Conservation (phyloP, 495 filamentous ascomycete genomes). For the Monascus purpureus region DNA sequence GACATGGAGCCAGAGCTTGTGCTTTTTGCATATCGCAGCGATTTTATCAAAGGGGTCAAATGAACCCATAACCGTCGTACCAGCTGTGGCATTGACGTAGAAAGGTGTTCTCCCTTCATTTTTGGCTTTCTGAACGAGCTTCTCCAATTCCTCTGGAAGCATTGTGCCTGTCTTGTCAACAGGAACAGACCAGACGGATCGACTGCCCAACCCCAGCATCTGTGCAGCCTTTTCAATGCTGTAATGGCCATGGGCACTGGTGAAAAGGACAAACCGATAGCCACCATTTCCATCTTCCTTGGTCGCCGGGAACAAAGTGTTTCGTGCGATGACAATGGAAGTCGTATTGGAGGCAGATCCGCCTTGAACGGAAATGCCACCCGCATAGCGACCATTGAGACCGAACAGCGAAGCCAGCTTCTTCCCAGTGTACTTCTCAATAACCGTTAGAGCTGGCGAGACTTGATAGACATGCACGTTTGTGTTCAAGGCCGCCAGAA, state of each 20-base stretch:
- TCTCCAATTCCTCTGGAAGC: conserved; percentile 48
- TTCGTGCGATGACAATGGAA: conserved; percentile 79
- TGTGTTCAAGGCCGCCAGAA: conserved; percentile 74
- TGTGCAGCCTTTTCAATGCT: conserved; percentile 87
- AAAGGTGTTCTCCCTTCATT: conserved; percentile 62
- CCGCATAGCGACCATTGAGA: conserved; percentile 55
- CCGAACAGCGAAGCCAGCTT: conserved; percentile 65
- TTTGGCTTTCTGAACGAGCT: conserved; percentile 42
- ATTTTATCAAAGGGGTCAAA: conserved; percentile 72
- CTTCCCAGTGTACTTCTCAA: conserved; percentile 65
- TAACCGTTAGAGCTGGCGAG: conserved; percentile 71
- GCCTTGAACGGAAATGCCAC: conserved; percentile 78
- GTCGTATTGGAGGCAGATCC: conserved; percentile 77
- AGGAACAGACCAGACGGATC: conserved; percentile 56
- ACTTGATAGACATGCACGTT: conserved; percentile 85
- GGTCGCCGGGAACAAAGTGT: conserved; percentile 62
- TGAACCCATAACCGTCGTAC: conserved; percentile 83
- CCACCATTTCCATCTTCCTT: conserved; percentile 55
- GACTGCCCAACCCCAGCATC: conserved; percentile 68
- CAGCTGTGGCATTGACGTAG: conserved; percentile 91
- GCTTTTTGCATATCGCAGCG: conserved; percentile 51
- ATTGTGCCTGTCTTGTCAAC: conserved; percentile 62
- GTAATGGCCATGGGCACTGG: conserved; percentile 80
- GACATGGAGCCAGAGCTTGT: conserved; percentile 79
- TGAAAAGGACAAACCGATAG: conserved; percentile 70